These are phyloP conservation scores for Hypoxylon sp. DNA, from an alignment of 2,329 filamentous ascomycete genomes.

Conservation along the genomic window DNA sequence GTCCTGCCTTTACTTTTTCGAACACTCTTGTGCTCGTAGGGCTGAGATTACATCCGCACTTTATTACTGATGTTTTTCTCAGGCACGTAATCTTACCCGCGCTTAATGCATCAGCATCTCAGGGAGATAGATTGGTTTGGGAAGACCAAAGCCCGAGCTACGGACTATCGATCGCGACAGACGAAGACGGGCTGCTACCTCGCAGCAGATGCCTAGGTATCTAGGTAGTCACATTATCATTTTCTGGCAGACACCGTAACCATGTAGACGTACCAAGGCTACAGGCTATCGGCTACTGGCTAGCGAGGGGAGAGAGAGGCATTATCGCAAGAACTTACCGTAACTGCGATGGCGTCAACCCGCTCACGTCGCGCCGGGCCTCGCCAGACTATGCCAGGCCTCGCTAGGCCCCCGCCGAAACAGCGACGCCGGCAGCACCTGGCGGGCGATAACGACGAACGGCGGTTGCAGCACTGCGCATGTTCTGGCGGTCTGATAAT, in stretches of 20 bases:
- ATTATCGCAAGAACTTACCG: conserved; percentile 37
- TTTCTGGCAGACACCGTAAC: too few species aligned
- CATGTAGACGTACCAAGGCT: too few species aligned
- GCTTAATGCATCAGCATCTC: conserved; percentile 2
- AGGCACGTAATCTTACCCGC: conserved; percentile 25
- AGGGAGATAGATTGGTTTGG: conserved; percentile 20
- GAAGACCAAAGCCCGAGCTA: conserved; percentile 31
- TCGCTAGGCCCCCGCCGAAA: conserved; percentile 11
- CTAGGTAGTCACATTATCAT: background rate
- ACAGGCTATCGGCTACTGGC: too few species aligned
- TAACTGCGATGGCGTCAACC: conserved; percentile 35
- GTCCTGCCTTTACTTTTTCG: conserved; percentile 10
- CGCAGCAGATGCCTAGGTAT: background rate
- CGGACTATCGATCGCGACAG: conserved; percentile 12
- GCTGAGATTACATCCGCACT: conserved; percentile 42
- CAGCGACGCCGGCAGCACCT: conserved; percentile 8
- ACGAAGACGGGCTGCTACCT: conserved; percentile 1
- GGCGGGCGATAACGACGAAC: conserved; percentile 19
- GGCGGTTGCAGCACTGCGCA: conserved; percentile 11
- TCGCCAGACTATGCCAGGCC: conserved; percentile 3
- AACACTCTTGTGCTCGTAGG: conserved; percentile 32
- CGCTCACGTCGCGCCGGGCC: conserved; percentile 1
- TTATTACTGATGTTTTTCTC: conserved; percentile 29
- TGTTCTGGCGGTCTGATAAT: conserved; percentile 34
- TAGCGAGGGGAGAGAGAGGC: conserved; percentile 3